Evolutionary conservation across 2,329 filamentous ascomycete genomes (phyloP), one percentile per base, ranked within the genome.

Genomic region (Ceratocystis papillata): DNA sequence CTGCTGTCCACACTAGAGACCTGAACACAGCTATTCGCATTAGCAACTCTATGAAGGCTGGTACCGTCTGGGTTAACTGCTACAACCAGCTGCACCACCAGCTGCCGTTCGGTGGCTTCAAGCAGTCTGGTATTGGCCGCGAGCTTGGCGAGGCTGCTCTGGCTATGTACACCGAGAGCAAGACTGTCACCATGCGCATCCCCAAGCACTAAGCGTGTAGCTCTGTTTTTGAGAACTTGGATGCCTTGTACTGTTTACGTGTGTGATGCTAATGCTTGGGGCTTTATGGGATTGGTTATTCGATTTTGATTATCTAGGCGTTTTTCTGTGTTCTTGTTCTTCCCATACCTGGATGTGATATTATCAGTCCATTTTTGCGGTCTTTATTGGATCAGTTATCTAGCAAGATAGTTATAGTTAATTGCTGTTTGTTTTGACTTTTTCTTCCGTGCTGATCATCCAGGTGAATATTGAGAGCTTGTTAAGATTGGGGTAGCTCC

Each of bases 61-160:
- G 84, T 0, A 83, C 82, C 73, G 82, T 86, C 0, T 83, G 81
- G 70, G 80, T 87, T 67, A 87, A 72, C 77, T 81, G 67, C 74
- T 76, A 80, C 80, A 81, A 2, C 59, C 62, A 67, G 22, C 66
- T 68, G 48, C 68, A 66, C 6, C 64, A 69, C 41, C 62, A 68
- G 59, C 65, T 69, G 67, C 70, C 70, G 3, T 71, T 71, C 44
- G 70, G 70, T 3, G 70, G 70, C 7, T 68, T 68, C 65, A 71
- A 71, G 68, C 64, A 66, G 66, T 69, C 68, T 20, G 68, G 68
- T 37, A 67, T 68, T 50, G 68, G 69, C 25, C 69, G 70, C 44
- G 70, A 70, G 63, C 63, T 67, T 20, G 66, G 66, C 63, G 63
- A 70, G 65, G 62, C 65, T 70, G 45, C 68, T 53, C 63, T 71